Conservation (phyloP, 2,329 filamentous ascomycete species). For the Rugonectria rugulosa region DNA sequence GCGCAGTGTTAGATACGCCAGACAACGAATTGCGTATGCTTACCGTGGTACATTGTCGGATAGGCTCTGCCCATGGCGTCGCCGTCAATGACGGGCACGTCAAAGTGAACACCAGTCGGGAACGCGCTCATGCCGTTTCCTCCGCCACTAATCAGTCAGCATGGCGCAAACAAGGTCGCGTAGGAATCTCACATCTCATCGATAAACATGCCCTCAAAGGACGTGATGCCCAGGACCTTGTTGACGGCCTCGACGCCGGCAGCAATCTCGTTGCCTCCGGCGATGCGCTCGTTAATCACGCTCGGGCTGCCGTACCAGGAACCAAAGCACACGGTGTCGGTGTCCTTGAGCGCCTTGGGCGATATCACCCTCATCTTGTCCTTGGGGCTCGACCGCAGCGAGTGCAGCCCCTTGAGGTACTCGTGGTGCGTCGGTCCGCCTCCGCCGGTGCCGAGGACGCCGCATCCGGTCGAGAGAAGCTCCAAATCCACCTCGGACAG, state of each 20-base stretch:
- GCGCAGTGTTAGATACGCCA: background rate
- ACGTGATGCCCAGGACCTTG: constrained; percentile 42
- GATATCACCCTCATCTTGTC: constrained; percentile 51
- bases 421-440: constrained; percentile 50
- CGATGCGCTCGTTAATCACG: constrained; percentile 49
- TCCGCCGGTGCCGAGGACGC: constrained; percentile 48
- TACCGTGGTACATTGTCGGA: constrained; percentile 47
- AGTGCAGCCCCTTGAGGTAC: constrained; percentile 52
- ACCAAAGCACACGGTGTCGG: constrained; percentile 50
- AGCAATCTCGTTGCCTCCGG: constrained; percentile 47
- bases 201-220: constrained; percentile 44
- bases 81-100: constrained; percentile 47
- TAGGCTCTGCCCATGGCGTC: constrained; percentile 50
- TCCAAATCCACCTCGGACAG: constrained; percentile 48
- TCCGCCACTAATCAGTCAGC: constrained; percentile 42
- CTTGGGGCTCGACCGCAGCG: constrained; percentile 42
- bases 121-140: constrained; percentile 49
- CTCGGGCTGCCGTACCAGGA: constrained; percentile 55
- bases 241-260: constrained; percentile 46
- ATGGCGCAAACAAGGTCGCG: rapidly evolving
- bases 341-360: constrained; percentile 46
- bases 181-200: constrained; percentile 47
- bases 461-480: constrained; percentile 46
- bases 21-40: background rate
- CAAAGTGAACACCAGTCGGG: constrained; percentile 43